Evolutionary conservation across 164 flowering plant genomes (phyloP).

Genomic region (Nymphaea colorata): DNA sequence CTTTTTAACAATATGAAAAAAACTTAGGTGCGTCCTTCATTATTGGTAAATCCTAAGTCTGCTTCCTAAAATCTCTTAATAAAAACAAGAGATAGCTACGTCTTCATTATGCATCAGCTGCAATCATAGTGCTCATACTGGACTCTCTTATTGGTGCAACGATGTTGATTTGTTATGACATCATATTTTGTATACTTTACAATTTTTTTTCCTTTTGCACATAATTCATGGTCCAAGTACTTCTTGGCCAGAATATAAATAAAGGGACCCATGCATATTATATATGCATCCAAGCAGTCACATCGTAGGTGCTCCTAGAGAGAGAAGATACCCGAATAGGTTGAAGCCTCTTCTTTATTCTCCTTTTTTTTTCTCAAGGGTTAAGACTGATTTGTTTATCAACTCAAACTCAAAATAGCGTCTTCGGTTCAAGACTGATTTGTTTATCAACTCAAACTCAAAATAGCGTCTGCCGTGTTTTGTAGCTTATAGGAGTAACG

Average conservation of each 20-base stretch:
- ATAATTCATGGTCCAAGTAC: too few species aligned
- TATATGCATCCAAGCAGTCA: background rate
- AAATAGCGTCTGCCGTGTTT: too few species aligned
- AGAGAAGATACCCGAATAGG: background rate
- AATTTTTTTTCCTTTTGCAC: too few species aligned
- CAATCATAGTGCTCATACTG: background rate
- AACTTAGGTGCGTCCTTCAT: background rate
- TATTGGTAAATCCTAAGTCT: background rate
- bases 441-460: too few species aligned
- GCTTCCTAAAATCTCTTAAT: background rate
- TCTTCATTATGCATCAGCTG: background rate
- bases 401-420: too few species aligned
- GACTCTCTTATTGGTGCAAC: background rate
- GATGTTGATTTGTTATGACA: background rate
- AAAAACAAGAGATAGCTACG: background rate
- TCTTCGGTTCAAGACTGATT: too few species aligned
- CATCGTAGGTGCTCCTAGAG: too few species aligned
- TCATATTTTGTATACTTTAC: background rate
- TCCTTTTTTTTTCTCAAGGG: background rate
- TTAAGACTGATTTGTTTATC: too few species aligned
- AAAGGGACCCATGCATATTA: background rate
- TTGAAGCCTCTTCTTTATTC: background rate
- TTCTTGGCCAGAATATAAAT: background rate
- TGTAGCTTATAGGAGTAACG: too few species aligned
- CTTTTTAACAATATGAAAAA: background rate